Conservation (phyloP, 2,329 filamentous ascomycete species). For the Pseudonectria buxi region DNA sequence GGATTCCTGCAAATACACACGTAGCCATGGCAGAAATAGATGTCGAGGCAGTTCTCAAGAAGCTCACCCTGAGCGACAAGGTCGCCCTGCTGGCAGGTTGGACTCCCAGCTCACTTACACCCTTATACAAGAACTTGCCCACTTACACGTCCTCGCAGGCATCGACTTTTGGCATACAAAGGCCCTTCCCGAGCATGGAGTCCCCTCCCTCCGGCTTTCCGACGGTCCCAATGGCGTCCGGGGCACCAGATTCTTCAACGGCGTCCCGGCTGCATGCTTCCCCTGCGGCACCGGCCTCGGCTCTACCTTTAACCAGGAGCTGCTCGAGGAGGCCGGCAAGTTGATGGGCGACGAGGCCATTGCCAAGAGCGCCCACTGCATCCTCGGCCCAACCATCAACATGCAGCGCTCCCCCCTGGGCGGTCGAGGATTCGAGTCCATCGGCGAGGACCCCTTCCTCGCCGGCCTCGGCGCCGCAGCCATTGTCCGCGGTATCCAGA, state of each 20-base stretch:
- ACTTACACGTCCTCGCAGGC: slow-evolving; percentile 28
- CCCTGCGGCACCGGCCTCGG: slow-evolving; percentile 53
- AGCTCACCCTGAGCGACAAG: slow-evolving; percentile 47
- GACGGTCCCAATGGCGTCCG: slow-evolving; percentile 66
- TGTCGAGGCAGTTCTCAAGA: slow-evolving; percentile 47
- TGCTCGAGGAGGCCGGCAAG: slow-evolving; percentile 44
- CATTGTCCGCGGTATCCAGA: slow-evolving; percentile 49
- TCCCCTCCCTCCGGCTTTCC: slow-evolving; percentile 58
- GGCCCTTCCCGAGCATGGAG: slow-evolving; percentile 49
- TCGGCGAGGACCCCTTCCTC: slow-evolving; percentile 52
- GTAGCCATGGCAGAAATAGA: slow-evolving; percentile 43
- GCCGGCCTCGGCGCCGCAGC: slow-evolving; percentile 48
- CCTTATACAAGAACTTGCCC: background rate
- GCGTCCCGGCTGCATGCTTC: slow-evolving; percentile 52
- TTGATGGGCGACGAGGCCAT: slow-evolving; percentile 48
- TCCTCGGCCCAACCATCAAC: slow-evolving; percentile 57
- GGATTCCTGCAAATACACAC: no score
- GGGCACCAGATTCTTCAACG: slow-evolving; percentile 62
- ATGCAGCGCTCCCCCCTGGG: slow-evolving; percentile 55
- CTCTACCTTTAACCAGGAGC: slow-evolving; percentile 49
- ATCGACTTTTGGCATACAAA: slow-evolving; percentile 66
- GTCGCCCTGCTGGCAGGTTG: slow-evolving; percentile 45
- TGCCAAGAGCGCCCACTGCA: slow-evolving; percentile 50
- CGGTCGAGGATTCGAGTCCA: slow-evolving; percentile 53
- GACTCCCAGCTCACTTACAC: slow-evolving; percentile 4